Base-by-base conservation (phyloP, 192 early-diverging fungal species). In the Podila horticola region DNA sequence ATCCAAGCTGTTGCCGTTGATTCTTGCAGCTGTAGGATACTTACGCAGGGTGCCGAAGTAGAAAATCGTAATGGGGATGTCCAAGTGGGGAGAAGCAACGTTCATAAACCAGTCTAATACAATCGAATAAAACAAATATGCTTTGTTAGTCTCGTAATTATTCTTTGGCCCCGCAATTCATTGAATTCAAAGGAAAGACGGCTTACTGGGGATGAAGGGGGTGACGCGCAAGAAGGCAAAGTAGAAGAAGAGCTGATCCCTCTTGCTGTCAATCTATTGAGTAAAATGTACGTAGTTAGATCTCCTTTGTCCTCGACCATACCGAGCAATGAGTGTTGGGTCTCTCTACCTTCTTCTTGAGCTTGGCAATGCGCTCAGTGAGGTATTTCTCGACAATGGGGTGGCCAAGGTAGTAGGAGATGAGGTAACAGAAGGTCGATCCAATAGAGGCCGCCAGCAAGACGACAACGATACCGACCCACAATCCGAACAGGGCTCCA, bases 401-500 rank as follows among this genome's bases (percentile, higher is more conserved):
- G 33, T 85, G 83, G 0, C 84, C 84, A 0, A 90, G 52, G 66
- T 81, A 85, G n/a, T 71, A 77, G 38, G 89, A 90, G 62, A 90
- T 79, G n/a, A 82, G 24, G 70, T 86, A 89, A 58, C 84, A 84
- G 65, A 87, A 71, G 11, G 84, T 67, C 11, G 89, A 68, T 49
- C 89, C 89, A 52, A 88, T 71, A 7, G 84, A 74, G 1, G 86
- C 83, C 49, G 88, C 86, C 74, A 88, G 62, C 58, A 62, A 69
- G 30, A 84, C 67, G 3, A 83, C 62, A n/a, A 83, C 22, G 20
- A 89, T 62, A n/a, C 86, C 82, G 15, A 84, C 67, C 88, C 86
- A 88, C 74, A 85, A 84, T 48, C 85, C 68, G 71, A 88, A 90
- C 22, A 90, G 67, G 10, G 86, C 77, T 34, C 89, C 89, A 24